A percentile compares a stretch with the other conserved stretches of the same genome.
Conservation (phyloP, 1,284 basidiomycete genomes). For the Ustilago shanxiensis region DNA sequence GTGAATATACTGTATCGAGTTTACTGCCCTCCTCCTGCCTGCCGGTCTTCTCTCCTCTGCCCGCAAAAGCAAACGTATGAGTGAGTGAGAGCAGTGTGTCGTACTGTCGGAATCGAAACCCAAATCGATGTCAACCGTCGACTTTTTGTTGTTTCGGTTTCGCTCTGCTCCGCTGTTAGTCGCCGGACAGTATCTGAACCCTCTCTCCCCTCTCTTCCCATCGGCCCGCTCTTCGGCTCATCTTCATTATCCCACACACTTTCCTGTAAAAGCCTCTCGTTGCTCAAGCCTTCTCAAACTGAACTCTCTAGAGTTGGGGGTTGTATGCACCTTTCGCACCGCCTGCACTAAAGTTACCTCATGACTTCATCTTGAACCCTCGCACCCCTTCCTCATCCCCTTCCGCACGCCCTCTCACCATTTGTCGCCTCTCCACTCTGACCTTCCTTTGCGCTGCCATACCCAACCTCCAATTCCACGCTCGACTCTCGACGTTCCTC, state of each 20-base stretch:
- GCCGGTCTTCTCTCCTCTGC: neutral
- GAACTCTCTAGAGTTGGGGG: no score
- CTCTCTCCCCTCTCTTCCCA: neutral
- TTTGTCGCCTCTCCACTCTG: neutral
- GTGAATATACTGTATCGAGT: no score
- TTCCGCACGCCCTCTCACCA: neutral
- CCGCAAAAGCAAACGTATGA: neutral
- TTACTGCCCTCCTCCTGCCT: no score
- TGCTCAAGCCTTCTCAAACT: neutral
- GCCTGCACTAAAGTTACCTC: conserved; percentile 2
- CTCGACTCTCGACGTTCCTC: neutral
- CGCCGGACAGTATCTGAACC: conserved; percentile 5
- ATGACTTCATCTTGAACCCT: conserved; percentile 5
- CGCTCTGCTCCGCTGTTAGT: neutral
- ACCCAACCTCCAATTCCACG: neutral
- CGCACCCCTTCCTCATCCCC: neutral
- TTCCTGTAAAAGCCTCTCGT: conserved; percentile 5
- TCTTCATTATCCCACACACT: neutral
- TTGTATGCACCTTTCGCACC: conserved; percentile 3
- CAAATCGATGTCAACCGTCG: conserved; percentile 5
- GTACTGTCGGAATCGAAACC: conserved; percentile 4
- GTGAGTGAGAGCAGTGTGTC: neutral
- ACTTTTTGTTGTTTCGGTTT: neutral
- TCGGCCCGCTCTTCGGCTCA: no score
- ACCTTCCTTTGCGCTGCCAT: neutral